Evolutionary conservation across 371 early-diverging fungal genomes (phyloP).

Genomic region (Rhizopus microsporus): DNA sequence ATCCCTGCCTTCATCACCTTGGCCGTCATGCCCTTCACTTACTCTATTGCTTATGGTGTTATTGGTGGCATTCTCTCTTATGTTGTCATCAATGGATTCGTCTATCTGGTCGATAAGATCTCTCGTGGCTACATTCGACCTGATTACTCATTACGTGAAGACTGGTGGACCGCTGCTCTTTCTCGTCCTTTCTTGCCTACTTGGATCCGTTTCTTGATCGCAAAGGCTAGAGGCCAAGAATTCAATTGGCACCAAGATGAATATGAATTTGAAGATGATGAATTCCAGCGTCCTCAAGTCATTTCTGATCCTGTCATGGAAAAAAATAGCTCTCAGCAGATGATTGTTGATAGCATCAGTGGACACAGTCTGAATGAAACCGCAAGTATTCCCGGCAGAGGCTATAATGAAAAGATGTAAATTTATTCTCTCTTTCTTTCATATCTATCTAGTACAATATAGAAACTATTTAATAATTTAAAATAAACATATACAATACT

Average conservation of each 20-base stretch:
- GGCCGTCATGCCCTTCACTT: constrained; percentile 76
- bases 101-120: constrained; percentile 48
- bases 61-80: constrained; percentile 69
- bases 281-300: not conserved
- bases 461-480: no score
- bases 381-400: constrained; percentile 1
- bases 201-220: constrained; percentile 43
- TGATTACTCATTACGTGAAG: constrained; percentile 45
- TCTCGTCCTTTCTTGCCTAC: constrained; percentile 36
- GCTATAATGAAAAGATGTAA: constrained; percentile 15
- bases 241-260: constrained; percentile 46
- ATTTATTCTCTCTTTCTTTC: not conserved
- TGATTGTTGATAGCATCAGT: constrained; percentile 14
- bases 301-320: not conserved
- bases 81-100: constrained; percentile 59
- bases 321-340: constrained; percentile 14
- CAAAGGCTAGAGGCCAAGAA: constrained; percentile 31
- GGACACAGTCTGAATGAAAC: constrained; percentile 15
- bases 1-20: constrained; percentile 81
- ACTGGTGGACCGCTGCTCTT: constrained; percentile 48
- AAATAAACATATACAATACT: no score
- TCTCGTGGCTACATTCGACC: constrained; percentile 54
- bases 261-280: constrained; percentile 29
- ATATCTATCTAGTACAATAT: no score
- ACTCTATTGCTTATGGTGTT: constrained; percentile 72